Evolutionary conservation across 164 flowering plant species (phyloP).

Genomic region (Brasenia schreberi): DNA sequence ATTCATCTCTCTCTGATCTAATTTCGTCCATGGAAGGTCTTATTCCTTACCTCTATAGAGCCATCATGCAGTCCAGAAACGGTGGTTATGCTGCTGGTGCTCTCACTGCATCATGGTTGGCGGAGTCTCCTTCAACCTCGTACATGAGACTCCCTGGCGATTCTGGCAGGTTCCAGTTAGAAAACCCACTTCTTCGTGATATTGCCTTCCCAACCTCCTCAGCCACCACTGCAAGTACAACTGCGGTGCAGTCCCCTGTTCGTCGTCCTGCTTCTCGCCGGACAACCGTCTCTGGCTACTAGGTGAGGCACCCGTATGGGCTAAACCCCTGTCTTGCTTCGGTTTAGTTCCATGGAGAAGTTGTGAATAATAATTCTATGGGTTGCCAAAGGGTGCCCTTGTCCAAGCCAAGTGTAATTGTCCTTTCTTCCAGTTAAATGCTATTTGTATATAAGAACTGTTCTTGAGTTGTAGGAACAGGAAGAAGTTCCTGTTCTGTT

Average conservation of each 20-base stretch:
- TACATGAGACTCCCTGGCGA: constrained; percentile 1
- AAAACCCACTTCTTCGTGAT: not conserved
- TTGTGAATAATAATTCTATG: not conserved
- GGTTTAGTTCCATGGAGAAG: not conserved
- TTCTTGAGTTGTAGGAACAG: not conserved
- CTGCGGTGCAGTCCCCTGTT: constrained; percentile 28
- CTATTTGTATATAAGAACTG: not conserved
- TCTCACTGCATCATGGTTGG: not conserved
- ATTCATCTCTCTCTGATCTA: not conserved
- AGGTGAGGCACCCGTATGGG: not conserved
- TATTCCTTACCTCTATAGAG: constrained; percentile 5
- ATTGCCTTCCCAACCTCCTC: constrained; percentile 1
- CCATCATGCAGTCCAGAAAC: not conserved
- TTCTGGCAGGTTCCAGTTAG: not conserved
- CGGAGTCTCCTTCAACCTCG: not conserved
- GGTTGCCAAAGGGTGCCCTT: not conserved
- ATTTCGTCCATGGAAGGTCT: constrained; percentile 6
- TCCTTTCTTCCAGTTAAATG: no score
- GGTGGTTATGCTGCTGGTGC: not conserved
- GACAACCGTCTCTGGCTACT: not conserved
- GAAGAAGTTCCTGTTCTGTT: not conserved
- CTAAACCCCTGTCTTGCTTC: not conserved
- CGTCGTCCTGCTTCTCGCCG: constrained; percentile 21
- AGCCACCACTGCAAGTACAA: constrained; percentile 12
- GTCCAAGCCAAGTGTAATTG: not conserved